These are phyloP conservation scores for Atkinsonella texensis DNA, from an alignment of 2,329 filamentous ascomycete genomes.

Conservation along the genomic window DNA sequence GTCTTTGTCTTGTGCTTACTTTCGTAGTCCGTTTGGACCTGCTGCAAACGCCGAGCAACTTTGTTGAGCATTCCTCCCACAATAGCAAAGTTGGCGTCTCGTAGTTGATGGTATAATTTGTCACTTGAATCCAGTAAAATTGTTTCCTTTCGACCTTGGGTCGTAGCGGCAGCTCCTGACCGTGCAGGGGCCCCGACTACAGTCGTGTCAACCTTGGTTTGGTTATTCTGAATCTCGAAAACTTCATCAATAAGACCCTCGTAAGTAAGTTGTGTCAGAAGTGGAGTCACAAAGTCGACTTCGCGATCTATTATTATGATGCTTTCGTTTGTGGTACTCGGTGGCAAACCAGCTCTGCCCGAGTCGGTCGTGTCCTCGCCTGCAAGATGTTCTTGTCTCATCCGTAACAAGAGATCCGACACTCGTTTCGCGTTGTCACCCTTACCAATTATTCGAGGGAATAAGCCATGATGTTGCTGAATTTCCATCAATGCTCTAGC, in stretches of 20 bases:
- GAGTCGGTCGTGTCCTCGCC: slow-evolving; percentile 59
- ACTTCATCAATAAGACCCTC: slow-evolving; percentile 92
- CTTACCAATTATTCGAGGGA: slow-evolving; percentile 89
- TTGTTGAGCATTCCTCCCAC: slow-evolving; percentile 84
- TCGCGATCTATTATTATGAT: slow-evolving; percentile 92
- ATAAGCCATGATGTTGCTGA: slow-evolving; percentile 83
- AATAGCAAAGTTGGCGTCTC: slow-evolving; percentile 90
- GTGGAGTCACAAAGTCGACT: slow-evolving; percentile 80
- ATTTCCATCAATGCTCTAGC: slow-evolving; percentile 90
- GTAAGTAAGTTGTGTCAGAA: slow-evolving; percentile 92
- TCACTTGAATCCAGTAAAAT: slow-evolving; percentile 83
- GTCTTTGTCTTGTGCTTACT: slow-evolving; percentile 80
- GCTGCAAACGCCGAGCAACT: slow-evolving; percentile 73
- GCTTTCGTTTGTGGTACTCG: slow-evolving; percentile 79
- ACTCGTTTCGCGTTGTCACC: slow-evolving; percentile 87
- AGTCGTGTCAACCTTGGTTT: slow-evolving; percentile 83
- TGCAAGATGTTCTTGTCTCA: slow-evolving; percentile 79
- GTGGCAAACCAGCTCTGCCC: slow-evolving; percentile 57
- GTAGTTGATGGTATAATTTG: slow-evolving; percentile 73
- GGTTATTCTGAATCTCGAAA: slow-evolving; percentile 83
- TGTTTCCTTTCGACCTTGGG: slow-evolving; percentile 65
- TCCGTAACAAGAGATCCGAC: slow-evolving; percentile 74
- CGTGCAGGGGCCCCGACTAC: slow-evolving; percentile 67
- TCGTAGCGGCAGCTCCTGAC: slow-evolving; percentile 41
- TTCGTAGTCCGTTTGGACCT: slow-evolving; percentile 77